These are phyloP conservation scores for Cercospora canescens DNA, from an alignment of 2,329 filamentous ascomycete genomes.

Conservation along the genomic window DNA sequence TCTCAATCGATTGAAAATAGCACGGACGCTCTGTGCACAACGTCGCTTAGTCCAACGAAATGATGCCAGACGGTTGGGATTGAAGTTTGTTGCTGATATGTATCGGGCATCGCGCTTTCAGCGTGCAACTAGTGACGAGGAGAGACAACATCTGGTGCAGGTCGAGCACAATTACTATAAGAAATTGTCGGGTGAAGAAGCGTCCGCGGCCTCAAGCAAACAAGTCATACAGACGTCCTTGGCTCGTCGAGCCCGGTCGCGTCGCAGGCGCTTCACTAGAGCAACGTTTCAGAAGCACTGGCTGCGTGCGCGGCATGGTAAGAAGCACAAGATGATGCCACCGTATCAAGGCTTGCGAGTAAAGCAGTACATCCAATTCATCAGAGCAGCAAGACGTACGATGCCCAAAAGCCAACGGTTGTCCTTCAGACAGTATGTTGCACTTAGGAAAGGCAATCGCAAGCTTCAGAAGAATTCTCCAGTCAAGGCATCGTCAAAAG, in stretches of 20 bases:
- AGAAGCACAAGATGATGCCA: neutral
- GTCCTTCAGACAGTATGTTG: neutral
- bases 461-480: neutral
- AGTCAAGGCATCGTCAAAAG: no score
- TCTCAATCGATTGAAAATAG: neutral
- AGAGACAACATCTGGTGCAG: neutral
- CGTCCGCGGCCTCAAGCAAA: neutral
- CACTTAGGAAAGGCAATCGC: neutral
- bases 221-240: neutral
- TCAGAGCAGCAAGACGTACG: neutral
- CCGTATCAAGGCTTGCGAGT: neutral
- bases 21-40: neutral
- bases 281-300: neutral
- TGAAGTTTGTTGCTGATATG: neutral
- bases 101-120: neutral
- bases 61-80: slow-evolving; percentile 1
- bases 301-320: neutral
- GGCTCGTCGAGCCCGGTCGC: neutral
- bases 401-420: neutral
- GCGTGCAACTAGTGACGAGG: neutral
- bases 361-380: neutral
- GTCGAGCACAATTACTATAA: neutral
- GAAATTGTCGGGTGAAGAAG: neutral
- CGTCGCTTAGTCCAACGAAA: neutral
- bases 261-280: neutral